phyloP scores from a whole-genome alignment of 768 basidiomycete genomes.

The Auriscalpium vulgare region DNA sequence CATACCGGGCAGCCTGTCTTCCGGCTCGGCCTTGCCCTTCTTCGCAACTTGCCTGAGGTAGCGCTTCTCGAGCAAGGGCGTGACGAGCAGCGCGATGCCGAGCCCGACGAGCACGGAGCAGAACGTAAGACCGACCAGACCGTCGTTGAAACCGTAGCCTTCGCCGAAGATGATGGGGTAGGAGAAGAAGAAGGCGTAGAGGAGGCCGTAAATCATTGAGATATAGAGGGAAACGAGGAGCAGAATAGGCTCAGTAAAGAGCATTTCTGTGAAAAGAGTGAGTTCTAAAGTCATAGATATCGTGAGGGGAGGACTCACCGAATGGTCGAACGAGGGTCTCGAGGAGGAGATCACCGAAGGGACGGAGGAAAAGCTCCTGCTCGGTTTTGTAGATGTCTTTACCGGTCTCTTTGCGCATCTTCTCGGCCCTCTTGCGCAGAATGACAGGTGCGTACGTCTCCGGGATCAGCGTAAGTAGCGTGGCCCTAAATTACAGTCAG shows the following conservation, averaged over 20 bases:
- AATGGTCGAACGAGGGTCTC: slow-evolving; percentile 37
- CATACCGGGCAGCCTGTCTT: slow-evolving; percentile 32
- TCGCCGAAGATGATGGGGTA: slow-evolving; percentile 32
- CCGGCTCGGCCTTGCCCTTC: slow-evolving; percentile 32
- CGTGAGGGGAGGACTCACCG: slow-evolving; percentile 10
- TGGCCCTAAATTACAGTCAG: background rate
- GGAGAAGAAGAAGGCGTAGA: slow-evolving; percentile 29
- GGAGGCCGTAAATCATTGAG: slow-evolving; percentile 33
- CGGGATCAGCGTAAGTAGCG: slow-evolving; percentile 27
- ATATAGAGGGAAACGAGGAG: slow-evolving; percentile 38
- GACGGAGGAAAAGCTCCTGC: slow-evolving; percentile 31
- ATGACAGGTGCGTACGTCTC: slow-evolving; percentile 42
- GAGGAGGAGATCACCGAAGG: slow-evolving; percentile 27
- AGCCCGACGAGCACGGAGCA: slow-evolving; percentile 33
- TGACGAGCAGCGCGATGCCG: slow-evolving; percentile 25
- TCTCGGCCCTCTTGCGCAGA: slow-evolving; percentile 30
- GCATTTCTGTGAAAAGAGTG: slow-evolving; percentile 23
- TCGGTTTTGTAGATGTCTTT: slow-evolving; percentile 31
- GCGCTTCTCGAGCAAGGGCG: slow-evolving; percentile 26
- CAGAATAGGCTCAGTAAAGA: slow-evolving; percentile 38
- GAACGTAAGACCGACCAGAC: slow-evolving; percentile 31
- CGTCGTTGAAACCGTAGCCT: slow-evolving; percentile 29
- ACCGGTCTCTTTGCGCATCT: slow-evolving; percentile 30
- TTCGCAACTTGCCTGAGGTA: slow-evolving; percentile 27
- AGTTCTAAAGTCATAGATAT: background rate